Base-by-base conservation (phyloP, 139 green algal species). In the Desmodesmus armatus region DNA sequence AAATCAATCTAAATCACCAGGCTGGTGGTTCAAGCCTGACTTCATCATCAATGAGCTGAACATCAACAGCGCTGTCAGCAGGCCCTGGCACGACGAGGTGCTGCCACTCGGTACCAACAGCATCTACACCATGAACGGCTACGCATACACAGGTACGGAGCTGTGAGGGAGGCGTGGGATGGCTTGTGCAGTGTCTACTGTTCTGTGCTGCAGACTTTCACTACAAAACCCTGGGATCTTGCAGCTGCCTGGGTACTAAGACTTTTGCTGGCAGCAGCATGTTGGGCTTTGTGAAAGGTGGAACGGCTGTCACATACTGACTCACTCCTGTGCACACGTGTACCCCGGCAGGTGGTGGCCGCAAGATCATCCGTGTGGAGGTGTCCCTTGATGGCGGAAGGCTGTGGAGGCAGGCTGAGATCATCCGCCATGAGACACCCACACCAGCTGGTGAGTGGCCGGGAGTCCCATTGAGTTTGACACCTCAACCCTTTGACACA, bases 41-140 rank as follows among this genome's bases (percentile, higher is more conserved):
- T 99, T 95, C 88, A 98, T 99, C 87, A 98, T 99, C 94, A 99
- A 99, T 84, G 93, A 99, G 78, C 90, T 99, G 39, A 99, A 99
- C 92, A 97, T 99, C 87, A 98, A 99, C 89, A 95, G 88, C 2
- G 96, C 94, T 33, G 96, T 99, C 17, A 90, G 90, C 19, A 90
- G 89, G 27, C 97, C 97, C 5, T 92, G 87, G 77, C 97, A 99
- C 87, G 95, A 98, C 69, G 96, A 99, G 89, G 80, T 97, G 19
- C 60, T 99, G 33, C 81, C 88, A 2, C 87, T 98, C 13, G 71
- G 29, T 33, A 53, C 82, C 55, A 87, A 93, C 67, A 55, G 23
- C 47, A 85, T 73, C 15, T 96, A 96, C 92, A 92, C 84, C 0
- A 84, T 96, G 35, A 91, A 78, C 33, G 96, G 96, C 44, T 98